phyloP scores from a whole-genome alignment of 179 eudicot genomes.

The Nepenthes alata region DNA sequence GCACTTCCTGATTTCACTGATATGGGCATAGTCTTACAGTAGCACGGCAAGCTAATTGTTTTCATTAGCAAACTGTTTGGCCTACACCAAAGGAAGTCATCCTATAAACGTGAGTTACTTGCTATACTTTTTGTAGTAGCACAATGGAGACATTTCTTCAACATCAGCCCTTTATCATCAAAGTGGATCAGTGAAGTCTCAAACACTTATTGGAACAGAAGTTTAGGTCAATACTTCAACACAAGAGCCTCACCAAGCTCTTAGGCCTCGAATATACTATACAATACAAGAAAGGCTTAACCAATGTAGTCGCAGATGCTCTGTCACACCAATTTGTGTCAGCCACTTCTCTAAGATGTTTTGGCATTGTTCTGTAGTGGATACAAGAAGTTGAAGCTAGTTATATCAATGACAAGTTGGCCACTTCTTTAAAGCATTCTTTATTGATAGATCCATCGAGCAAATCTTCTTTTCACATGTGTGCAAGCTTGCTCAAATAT shows the following conservation, averaged over 20 bases:
- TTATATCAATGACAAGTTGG: background rate
- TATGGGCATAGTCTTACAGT: background rate
- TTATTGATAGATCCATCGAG: background rate
- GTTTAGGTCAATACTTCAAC: no score
- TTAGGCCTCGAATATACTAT: background rate
- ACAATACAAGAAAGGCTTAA: background rate
- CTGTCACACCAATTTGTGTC: background rate
- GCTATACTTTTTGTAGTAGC: no score
- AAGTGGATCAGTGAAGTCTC: no score
- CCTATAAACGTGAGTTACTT: no score
- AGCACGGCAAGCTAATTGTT: background rate
- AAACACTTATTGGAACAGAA: no score
- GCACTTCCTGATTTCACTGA: background rate
- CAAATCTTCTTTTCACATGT: background rate
- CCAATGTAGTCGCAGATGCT: background rate
- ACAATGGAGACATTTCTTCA: no score
- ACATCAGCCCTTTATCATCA: no score
- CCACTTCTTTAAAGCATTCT: background rate
- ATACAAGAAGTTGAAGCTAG: no score
- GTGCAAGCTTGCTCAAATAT: no score
- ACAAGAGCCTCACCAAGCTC: background rate
- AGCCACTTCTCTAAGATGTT: no score
- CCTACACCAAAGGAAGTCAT: no score
- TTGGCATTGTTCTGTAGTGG: background rate
- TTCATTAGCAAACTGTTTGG: background rate